A percentile compares a stretch with the other conserved stretches of the same genome.
These are phyloP conservation scores for Saccharomyces eubayanus DNA, from an alignment of 805 yeast genomes.

Conservation along the genomic window DNA sequence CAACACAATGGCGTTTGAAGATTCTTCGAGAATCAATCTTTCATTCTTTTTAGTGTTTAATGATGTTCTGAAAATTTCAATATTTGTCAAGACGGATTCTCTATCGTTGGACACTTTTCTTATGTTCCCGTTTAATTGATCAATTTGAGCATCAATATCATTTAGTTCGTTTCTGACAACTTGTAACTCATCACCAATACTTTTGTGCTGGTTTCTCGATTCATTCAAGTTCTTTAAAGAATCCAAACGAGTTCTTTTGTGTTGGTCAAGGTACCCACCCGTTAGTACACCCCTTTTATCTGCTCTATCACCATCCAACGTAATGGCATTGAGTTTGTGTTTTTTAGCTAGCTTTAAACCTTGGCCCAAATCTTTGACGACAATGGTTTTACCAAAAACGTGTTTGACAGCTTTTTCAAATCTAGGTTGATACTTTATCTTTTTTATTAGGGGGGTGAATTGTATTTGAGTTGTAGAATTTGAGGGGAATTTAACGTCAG, in stretches of 20 bases:
- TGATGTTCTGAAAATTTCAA: slow-evolving; percentile 39
- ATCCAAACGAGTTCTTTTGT: slow-evolving; percentile 60
- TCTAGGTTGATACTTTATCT: slow-evolving; percentile 52
- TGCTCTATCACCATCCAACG: slow-evolving; percentile 86
- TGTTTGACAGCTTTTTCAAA: slow-evolving; percentile 64
- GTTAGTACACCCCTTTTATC: slow-evolving; percentile 76
- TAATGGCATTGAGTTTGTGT: slow-evolving; percentile 63
- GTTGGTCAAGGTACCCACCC: slow-evolving; percentile 75
- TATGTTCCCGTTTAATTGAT: slow-evolving; percentile 40
- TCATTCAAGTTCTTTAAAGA: slow-evolving; percentile 49
- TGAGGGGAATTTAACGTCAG: slow-evolving; percentile 47
- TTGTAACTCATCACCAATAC: slow-evolving; percentile 34
- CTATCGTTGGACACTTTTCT: slow-evolving; percentile 29
- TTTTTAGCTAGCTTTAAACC: slow-evolving; percentile 61
- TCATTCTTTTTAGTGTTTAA: slow-evolving; percentile 37
- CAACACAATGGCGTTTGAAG: slow-evolving; percentile 30
- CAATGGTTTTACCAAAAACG: slow-evolving; percentile 74
- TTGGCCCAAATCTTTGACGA: slow-evolving; percentile 57
- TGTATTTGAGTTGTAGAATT: slow-evolving; percentile 31
- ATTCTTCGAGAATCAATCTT: slow-evolving; percentile 38
- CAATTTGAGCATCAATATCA: slow-evolving; percentile 45
- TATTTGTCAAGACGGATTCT: slow-evolving; percentile 36
- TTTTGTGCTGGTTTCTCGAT: slow-evolving; percentile 32
- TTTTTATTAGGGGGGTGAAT: slow-evolving; percentile 70
- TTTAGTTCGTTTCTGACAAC: slow-evolving; percentile 34